phyloP scores from a whole-genome alignment of 2,329 filamentous ascomycete species.

The Xylariomycetidae sp. region DNA sequence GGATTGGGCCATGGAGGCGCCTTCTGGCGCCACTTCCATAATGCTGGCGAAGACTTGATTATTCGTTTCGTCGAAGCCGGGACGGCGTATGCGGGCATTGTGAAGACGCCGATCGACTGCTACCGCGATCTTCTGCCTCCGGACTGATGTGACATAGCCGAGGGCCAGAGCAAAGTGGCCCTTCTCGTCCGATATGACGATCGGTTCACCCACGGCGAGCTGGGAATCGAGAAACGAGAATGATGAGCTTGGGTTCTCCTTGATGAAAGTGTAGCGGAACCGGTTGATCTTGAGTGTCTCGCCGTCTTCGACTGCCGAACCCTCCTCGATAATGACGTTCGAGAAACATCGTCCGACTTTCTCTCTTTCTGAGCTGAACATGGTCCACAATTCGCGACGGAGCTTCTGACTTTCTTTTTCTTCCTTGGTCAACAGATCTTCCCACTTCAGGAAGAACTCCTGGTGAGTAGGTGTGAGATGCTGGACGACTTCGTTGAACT shows the following conservation, averaged over 20 bases:
- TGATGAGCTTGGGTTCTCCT: constrained; percentile 51
- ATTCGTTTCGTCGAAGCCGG: constrained; percentile 65
- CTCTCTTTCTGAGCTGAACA: constrained; percentile 84
- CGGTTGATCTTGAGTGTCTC: constrained; percentile 81
- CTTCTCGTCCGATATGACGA: constrained; percentile 92
- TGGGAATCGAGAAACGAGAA: constrained; percentile 93
- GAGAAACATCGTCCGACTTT: constrained; percentile 85
- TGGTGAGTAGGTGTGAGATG: constrained; percentile 71
- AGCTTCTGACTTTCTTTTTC: constrained; percentile 85
- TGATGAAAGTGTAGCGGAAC: constrained; percentile 79
- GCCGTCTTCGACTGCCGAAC: constrained; percentile 63
- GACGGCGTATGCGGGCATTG: constrained; percentile 70
- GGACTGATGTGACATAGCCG: constrained; percentile 77
- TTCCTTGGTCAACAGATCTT: constrained; percentile 85
- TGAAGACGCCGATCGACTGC: constrained; percentile 87
- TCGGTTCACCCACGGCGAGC: constrained; percentile 77
- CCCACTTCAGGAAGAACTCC: constrained; percentile 92
- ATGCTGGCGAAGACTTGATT: constrained; percentile 90
- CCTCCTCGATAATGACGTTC: constrained; percentile 76
- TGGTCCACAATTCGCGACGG: constrained; percentile 89
- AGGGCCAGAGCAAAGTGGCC: constrained; percentile 94
- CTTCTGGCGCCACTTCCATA: constrained; percentile 70
- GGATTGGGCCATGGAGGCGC: constrained; percentile 43
- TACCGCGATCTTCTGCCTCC: constrained; percentile 71
- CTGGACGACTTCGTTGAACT: constrained; percentile 74